phyloP scores from a whole-genome alignment of 1,284 basidiomycete species.

The Lentinula novae-zelandiae region DNA sequence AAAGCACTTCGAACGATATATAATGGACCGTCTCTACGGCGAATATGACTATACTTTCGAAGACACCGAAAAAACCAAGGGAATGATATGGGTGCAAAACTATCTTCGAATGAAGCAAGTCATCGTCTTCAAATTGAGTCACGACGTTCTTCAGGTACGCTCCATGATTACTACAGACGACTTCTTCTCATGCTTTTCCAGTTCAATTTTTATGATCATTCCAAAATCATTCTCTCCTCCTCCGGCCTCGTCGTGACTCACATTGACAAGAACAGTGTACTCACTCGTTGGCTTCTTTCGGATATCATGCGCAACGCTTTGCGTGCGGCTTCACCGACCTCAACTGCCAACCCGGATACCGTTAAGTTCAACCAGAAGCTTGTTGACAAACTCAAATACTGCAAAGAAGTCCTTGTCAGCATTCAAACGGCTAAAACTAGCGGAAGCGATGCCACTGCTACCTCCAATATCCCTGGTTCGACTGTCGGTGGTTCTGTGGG shows the following conservation, averaged over 20 bases:
- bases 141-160: conserved; percentile 84
- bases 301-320: conserved; percentile 67
- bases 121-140: conserved; percentile 94
- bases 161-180: not conserved
- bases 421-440: conserved; percentile 43
- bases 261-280: conserved; percentile 84
- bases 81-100: conserved; percentile 94
- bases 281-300: conserved; percentile 73
- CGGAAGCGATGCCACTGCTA: not conserved
- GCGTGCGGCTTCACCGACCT: conserved; percentile 26
- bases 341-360: conserved; percentile 42
- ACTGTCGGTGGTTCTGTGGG: not conserved
- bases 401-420: conserved; percentile 71
- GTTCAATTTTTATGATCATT: conserved; percentile 99
- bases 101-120: conserved; percentile 96
- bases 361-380: conserved; percentile 61
- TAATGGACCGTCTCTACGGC: conserved; percentile 82
- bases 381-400: conserved; percentile 78
- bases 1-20: conserved; percentile 91
- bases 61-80: conserved; percentile 64
- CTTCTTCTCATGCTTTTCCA: conserved; percentile 27
- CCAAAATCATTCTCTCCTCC: conserved; percentile 86
- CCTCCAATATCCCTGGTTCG: not conserved
- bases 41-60: conserved; percentile 80
- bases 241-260: conserved; percentile 79